These are phyloP conservation scores for Calophaca sinica DNA, from an alignment of 306 rosid genomes.

Conservation along the genomic window DNA sequence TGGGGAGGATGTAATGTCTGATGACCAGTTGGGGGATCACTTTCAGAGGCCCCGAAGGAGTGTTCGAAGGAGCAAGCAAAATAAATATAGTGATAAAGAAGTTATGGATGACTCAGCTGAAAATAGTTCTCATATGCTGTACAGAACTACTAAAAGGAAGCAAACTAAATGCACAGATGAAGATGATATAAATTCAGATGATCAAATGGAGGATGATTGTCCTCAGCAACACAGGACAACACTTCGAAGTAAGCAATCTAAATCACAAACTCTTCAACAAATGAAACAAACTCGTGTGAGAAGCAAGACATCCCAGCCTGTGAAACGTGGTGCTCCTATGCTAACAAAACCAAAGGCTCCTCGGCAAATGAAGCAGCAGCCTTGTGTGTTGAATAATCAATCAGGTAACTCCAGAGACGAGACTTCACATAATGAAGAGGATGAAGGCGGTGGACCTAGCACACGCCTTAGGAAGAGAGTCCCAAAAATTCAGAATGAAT, in stretches of 20 bases:
- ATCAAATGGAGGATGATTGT: conserved; percentile 50
- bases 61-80: conserved; percentile 43
- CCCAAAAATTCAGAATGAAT: conserved; percentile 54
- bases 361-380: conserved; percentile 55
- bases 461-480: conserved; percentile 83
- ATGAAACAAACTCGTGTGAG: conserved; percentile 60
- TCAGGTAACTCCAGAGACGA: conserved; percentile 42
- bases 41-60: conserved; percentile 45
- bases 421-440: conserved; percentile 58
- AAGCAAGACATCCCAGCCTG: conserved; percentile 49
- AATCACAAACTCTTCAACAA: conserved; percentile 51
- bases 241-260: conserved; percentile 66
- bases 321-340: conserved; percentile 54
- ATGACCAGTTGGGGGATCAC: conserved; percentile 49
- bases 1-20: conserved; percentile 46
- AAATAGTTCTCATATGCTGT: conserved; percentile 49
- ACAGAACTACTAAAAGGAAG: conserved; percentile 62
- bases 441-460: conserved; percentile 81
- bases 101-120: conserved; percentile 46
- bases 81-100: conserved; percentile 40
- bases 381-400: conserved; percentile 53
- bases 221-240: conserved; percentile 57
- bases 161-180: conserved; percentile 58
- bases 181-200: conserved; percentile 56
- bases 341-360: conserved; percentile 53